Evolutionary conservation across 1,139 yeast genomes (phyloP).

Genomic region (Yamadazyma songkhlaensis): DNA sequence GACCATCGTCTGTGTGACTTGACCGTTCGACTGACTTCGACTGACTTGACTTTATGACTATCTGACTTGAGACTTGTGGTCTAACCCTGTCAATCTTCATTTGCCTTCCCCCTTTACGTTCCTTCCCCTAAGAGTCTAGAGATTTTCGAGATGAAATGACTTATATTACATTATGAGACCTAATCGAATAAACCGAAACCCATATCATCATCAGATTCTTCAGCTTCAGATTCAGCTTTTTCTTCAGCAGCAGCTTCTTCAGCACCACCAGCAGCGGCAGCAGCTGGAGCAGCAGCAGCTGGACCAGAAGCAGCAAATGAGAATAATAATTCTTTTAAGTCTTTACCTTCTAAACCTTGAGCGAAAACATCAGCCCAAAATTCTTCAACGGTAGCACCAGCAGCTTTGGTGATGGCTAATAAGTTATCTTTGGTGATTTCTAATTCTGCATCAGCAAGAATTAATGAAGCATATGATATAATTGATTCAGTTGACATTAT

Average conservation of each 20-base stretch:
- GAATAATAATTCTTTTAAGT: slow-evolving; percentile 86
- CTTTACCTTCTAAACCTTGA: slow-evolving; percentile 95
- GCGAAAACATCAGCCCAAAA: slow-evolving; percentile 96
- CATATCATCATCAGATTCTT: slow-evolving; percentile 84
- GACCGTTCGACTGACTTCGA: too few relatives aligned
- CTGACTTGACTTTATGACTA: too few relatives aligned
- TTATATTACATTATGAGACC: slow-evolving; percentile 9
- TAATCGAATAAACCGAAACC: slow-evolving; percentile 58
- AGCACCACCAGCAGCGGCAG: slow-evolving; percentile 58
- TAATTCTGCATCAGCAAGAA: slow-evolving; percentile 95
- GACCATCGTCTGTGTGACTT: too few relatives aligned
- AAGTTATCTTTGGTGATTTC: slow-evolving; percentile 94
- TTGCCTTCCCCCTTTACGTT: not conserved
- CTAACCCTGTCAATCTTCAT: too few relatives aligned
- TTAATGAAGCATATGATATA: slow-evolving; percentile 90
- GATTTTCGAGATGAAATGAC: not conserved
- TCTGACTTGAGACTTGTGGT: too few relatives aligned
- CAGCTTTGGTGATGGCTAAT: slow-evolving; percentile 79
- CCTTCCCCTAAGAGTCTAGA: not conserved
- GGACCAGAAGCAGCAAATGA: slow-evolving; percentile 62
- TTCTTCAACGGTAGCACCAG: slow-evolving; percentile 82
- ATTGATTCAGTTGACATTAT: slow-evolving; percentile 59
- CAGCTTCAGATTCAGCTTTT: slow-evolving; percentile 60
- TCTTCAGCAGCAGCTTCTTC: slow-evolving; percentile 53
- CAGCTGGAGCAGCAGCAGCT: slow-evolving; percentile 43